Conservation (phyloP, 2,329 filamentous ascomycete species). For the Zarea fungicola region DNA sequence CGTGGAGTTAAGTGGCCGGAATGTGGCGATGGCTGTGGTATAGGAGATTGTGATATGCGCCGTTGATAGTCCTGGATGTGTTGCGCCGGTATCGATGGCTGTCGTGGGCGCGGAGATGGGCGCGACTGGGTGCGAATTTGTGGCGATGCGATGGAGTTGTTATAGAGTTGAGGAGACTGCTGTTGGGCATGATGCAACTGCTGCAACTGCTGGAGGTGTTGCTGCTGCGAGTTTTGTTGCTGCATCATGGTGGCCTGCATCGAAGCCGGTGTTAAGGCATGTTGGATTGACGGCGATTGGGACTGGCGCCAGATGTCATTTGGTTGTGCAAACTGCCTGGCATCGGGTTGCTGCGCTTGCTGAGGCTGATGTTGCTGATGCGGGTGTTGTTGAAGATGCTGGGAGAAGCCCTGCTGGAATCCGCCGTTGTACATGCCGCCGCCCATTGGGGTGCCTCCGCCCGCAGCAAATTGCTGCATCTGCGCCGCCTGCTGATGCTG, state of each 20-base stretch:
- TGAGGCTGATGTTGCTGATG: slow-evolving; percentile 6
- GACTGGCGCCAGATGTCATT: slow-evolving; percentile 10
- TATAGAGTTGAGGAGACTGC: slow-evolving; percentile 16
- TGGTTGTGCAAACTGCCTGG: slow-evolving; percentile 1
- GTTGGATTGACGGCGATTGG: slow-evolving; percentile 6
- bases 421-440: background rate
- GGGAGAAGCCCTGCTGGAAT: background rate
- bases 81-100: slow-evolving; percentile 9
- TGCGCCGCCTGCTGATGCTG: slow-evolving; percentile 16
- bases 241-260: slow-evolving; percentile 17
- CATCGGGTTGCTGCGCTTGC: background rate
- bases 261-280: slow-evolving; percentile 22
- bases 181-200: slow-evolving; percentile 26
- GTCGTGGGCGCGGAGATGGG: slow-evolving; percentile 15
- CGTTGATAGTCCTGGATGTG: slow-evolving; percentile 16
- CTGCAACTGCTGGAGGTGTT: slow-evolving; percentile 24
- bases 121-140: slow-evolving; percentile 18
- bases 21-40: slow-evolving; percentile 13
- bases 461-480: slow-evolving; percentile 4
- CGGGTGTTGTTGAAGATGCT: slow-evolving; percentile 10
- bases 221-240: slow-evolving; percentile 18
- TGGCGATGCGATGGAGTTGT: slow-evolving; percentile 2
- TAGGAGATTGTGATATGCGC: slow-evolving; percentile 8
- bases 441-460: background rate
- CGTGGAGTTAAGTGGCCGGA: slow-evolving; percentile 8